Evolutionary conservation across 2,329 filamentous ascomycete genomes (phyloP).

Genomic region (Pochonia chlamydosporia): DNA sequence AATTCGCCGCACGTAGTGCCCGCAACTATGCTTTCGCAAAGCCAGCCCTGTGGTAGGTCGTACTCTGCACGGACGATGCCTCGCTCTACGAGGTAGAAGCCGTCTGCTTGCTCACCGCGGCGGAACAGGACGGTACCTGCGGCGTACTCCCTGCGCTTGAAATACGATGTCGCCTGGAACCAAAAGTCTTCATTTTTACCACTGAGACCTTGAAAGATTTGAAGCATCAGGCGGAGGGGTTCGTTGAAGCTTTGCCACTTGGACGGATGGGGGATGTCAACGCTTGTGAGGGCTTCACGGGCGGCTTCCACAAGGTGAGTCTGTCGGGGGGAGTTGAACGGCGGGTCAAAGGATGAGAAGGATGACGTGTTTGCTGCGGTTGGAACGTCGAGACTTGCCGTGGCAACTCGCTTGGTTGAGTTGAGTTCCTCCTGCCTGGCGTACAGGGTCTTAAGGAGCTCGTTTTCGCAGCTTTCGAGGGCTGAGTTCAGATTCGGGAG

Average conservation of each 20-base stretch:
- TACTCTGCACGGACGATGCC: constrained; percentile 90
- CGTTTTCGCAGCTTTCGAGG: constrained; percentile 91
- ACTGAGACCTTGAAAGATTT: constrained; percentile 89
- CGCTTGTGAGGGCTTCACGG: constrained; percentile 64
- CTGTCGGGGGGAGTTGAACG: constrained; percentile 74
- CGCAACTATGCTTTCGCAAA: constrained; percentile 87
- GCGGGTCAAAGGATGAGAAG: constrained; percentile 29
- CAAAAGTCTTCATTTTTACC: constrained; percentile 91
- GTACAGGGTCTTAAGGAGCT: constrained; percentile 78
- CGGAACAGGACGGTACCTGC: constrained; percentile 71
- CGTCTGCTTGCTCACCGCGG: constrained; percentile 68
- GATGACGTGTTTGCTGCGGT: constrained; percentile 23
- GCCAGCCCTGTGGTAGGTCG: constrained; percentile 78
- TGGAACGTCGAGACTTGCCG: constrained; percentile 45
- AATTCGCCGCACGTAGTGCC: constrained; percentile 94
- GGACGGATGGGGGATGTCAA: constrained; percentile 51
- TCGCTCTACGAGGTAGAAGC: constrained; percentile 85
- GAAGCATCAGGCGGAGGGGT: constrained; percentile 83
- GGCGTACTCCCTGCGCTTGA: constrained; percentile 60
- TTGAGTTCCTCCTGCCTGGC: constrained; percentile 58
- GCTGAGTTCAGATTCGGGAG: constrained; percentile 90
- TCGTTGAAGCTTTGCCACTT: constrained; percentile 86
- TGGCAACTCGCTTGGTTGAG: constrained; percentile 35
- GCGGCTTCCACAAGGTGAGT: constrained; percentile 75
- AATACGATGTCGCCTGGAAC: constrained; percentile 75